Evolutionary conservation across 192 early-diverging fungal genomes (phyloP).

Genomic region (Glomus cerebriforme): DNA sequence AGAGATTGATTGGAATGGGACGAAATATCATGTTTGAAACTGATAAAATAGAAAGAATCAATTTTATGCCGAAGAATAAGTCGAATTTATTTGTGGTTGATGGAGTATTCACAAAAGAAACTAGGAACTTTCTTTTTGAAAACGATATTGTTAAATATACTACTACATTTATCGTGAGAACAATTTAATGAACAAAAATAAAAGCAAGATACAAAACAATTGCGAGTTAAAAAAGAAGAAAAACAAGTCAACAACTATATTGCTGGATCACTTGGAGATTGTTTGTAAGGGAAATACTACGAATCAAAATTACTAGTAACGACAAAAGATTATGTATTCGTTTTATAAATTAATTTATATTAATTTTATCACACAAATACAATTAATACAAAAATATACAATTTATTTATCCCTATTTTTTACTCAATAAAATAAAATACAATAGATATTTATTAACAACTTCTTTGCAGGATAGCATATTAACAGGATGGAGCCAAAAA

Average conservation of each 20-base stretch:
- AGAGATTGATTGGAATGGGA: neutral
- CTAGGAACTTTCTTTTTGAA: neutral
- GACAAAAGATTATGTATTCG: too few relatives aligned
- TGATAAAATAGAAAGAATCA: neutral
- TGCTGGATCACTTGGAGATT: neutral
- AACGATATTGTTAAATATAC: neutral
- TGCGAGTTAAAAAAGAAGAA: neutral
- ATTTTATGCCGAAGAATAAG: neutral
- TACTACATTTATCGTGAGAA: neutral
- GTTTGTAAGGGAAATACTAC: too few relatives aligned
- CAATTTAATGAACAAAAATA: too few relatives aligned
- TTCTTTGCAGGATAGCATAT: too few relatives aligned
- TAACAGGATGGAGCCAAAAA: too few relatives aligned
- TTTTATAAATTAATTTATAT: too few relatives aligned
- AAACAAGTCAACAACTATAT: neutral
- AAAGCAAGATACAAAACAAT: neutral
- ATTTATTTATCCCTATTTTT: too few relatives aligned
- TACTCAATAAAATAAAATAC: too few relatives aligned
- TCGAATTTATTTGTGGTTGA: neutral
- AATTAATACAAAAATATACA: too few relatives aligned
- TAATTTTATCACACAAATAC: too few relatives aligned
- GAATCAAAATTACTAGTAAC: too few relatives aligned
- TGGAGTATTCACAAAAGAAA: neutral
- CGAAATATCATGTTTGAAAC: conserved; percentile 10
- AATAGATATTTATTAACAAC: too few relatives aligned